phyloP scores from a whole-genome alignment of 208 protist species.

The Wallacemonas rigidus region DNA sequence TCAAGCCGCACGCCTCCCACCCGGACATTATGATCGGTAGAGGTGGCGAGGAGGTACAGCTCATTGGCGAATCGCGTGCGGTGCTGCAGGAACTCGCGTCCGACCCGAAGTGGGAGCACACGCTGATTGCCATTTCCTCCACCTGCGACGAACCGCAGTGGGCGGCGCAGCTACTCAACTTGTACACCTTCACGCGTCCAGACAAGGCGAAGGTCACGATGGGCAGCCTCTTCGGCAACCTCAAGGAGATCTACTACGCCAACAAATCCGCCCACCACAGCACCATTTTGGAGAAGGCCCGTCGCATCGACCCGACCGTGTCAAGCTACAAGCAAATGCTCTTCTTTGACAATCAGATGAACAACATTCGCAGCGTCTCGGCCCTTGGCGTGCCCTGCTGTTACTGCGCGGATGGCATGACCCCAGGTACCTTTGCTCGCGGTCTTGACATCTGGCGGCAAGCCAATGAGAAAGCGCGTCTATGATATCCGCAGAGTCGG shows the following conservation, averaged over 20 bases:
- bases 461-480: conserved; percentile 9
- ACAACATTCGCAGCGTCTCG: conserved; percentile 80
- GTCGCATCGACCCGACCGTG: conserved; percentile 36
- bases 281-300: conserved; percentile 52
- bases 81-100: conserved; percentile 62
- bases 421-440: conserved; percentile 57
- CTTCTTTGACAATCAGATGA: conserved; percentile 91
- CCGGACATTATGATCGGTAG: conserved; percentile 59
- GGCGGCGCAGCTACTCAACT: conserved; percentile 73
- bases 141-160: conserved; percentile 88
- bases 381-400: conserved; percentile 72
- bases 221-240: conserved; percentile 68
- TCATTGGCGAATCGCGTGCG: conserved; percentile 79
- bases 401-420: conserved; percentile 83
- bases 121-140: conserved; percentile 76
- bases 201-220: conserved; percentile 48
- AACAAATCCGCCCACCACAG: conserved; percentile 74
- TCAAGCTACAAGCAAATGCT: conserved; percentile 79
- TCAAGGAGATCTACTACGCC: conserved; percentile 77
- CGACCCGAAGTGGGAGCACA: conserved; percentile 50
- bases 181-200: conserved; percentile 55
- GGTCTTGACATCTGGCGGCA: conserved; percentile 68
- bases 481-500: background rate
- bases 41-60: conserved; percentile 48
- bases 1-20: conserved; percentile 46